phyloP scores from a whole-genome alignment of 2,329 filamentous ascomycete genomes.

The Cryphonectria parasitica region DNA sequence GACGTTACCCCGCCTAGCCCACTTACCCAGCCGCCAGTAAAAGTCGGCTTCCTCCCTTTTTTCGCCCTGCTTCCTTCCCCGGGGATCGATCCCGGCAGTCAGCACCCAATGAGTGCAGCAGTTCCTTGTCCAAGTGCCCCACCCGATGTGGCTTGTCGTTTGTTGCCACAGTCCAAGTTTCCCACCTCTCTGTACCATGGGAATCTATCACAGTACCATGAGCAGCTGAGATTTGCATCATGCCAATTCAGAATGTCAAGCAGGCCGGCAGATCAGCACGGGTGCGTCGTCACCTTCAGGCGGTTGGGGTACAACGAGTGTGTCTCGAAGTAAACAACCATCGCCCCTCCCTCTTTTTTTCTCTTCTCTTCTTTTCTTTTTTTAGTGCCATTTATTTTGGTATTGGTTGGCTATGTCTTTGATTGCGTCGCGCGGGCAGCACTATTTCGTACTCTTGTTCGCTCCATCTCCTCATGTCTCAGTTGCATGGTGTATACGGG shows the following conservation, averaged over 20 bases:
- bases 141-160: conserved; percentile 8
- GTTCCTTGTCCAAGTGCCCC: neutral
- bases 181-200: neutral
- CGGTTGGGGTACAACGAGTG: neutral
- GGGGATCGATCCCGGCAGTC: conserved; percentile 3
- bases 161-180: conserved; percentile 11
- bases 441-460: neutral
- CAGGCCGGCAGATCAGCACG: neutral
- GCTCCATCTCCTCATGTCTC: neutral
- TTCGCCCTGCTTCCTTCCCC: neutral
- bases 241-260: neutral
- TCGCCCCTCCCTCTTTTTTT: neutral
- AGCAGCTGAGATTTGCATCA: conserved; percentile 3
- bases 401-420: neutral
- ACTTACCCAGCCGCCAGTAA: neutral
- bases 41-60: neutral
- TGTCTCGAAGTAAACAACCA: neutral
- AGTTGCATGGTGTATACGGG: neutral
- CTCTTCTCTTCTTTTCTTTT: neutral
- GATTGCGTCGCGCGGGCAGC: neutral
- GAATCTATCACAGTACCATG: neutral
- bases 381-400: neutral
- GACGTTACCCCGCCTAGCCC: neutral
- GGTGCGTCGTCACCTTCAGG: neutral
- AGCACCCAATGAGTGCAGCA: neutral